Base-by-base conservation (phyloP, 805 yeast genomes). In the Zygosaccharomyces bisporus region DNA sequence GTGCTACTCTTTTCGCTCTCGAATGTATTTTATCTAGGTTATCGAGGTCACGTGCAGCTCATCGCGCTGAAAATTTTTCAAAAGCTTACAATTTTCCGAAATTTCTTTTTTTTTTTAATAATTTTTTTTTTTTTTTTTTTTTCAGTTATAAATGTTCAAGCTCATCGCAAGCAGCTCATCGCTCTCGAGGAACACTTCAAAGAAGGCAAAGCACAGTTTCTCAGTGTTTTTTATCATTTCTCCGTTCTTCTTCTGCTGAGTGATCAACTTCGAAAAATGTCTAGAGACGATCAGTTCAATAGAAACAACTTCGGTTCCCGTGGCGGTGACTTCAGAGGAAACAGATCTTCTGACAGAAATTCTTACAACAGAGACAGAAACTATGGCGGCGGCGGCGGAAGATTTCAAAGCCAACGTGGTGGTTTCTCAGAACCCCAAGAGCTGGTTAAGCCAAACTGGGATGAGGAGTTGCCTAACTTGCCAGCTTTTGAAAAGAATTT, bases 401-500 rank as follows among this genome's bases (percentile, higher is more conserved):
- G 42, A 50, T 61, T 27, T 10, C 39, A 31, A 8, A 23, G 18
- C 21, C 23, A 37, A 6, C 39, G 51, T 44, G 39, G 39, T 35
- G 40, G 40, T 3, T 37, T 17, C 32, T 25, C 33, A 16, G 67
- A 66, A 38, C 67, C 71, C 41, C 63, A 64, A 50, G 70, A 70
- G 40, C 51, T 68, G 43, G 63, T 70, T 36, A 74, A 75, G 53
- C 97, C 90, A 58, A 79, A 84, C 51, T 93, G 93, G 87, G 93
- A 86, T 66, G 55, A 78, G 43, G 83, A 77, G 49, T 41, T 60
- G 42, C 60, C 63, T 35, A 67, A 79, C 32, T 72, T 93, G 62
- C 95, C 96, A 58, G 80, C 81, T 63, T 93, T 93, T 64, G 96
- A 90, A 70, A 93, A 93, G 75, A 88, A 93, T 70, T 93, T 93